phyloP scores from a whole-genome alignment of 208 protist species.

The Trypanosoma vivax region DNA sequence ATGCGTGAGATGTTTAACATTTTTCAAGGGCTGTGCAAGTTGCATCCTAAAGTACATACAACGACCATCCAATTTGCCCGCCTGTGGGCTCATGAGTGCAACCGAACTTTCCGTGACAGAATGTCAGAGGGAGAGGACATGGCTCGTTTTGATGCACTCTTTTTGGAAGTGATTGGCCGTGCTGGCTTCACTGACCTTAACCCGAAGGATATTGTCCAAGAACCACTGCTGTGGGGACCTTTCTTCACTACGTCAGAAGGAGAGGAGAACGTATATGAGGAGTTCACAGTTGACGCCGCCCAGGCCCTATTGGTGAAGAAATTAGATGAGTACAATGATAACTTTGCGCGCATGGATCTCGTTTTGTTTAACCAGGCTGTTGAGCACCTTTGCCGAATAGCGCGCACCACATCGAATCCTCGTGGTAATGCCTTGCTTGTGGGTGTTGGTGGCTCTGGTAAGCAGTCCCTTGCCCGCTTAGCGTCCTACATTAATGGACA shows the following conservation, averaged over 20 bases:
- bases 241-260: slow-evolving; percentile 85
- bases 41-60: slow-evolving; percentile 82
- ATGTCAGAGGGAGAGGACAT: slow-evolving; percentile 89
- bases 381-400: slow-evolving; percentile 95
- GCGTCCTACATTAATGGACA: slow-evolving; percentile 96
- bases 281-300: slow-evolving; percentile 78
- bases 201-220: slow-evolving; percentile 76
- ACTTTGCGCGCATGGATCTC: slow-evolving; percentile 94
- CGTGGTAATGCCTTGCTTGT: slow-evolving; percentile 95
- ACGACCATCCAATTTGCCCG: slow-evolving; percentile 77
- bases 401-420: slow-evolving; percentile 93
- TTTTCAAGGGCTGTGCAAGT: slow-evolving; percentile 92
- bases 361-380: slow-evolving; percentile 98
- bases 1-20: slow-evolving; percentile 97
- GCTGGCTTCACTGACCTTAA: slow-evolving; percentile 82
- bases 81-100: slow-evolving; percentile 95
- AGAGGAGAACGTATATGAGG: slow-evolving; percentile 88
- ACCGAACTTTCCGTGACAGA: slow-evolving; percentile 96
- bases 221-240: slow-evolving; percentile 93
- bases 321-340: slow-evolving; percentile 95
- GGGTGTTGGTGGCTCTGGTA: slow-evolving; percentile 92
- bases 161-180: slow-evolving; percentile 78
- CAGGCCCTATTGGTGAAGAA: slow-evolving; percentile 83
- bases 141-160: slow-evolving; percentile 83
- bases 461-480: slow-evolving; percentile 92